phyloP scores from a whole-genome alignment of 108 stramenopile genomes.

The Discostella stelligeroides region DNA sequence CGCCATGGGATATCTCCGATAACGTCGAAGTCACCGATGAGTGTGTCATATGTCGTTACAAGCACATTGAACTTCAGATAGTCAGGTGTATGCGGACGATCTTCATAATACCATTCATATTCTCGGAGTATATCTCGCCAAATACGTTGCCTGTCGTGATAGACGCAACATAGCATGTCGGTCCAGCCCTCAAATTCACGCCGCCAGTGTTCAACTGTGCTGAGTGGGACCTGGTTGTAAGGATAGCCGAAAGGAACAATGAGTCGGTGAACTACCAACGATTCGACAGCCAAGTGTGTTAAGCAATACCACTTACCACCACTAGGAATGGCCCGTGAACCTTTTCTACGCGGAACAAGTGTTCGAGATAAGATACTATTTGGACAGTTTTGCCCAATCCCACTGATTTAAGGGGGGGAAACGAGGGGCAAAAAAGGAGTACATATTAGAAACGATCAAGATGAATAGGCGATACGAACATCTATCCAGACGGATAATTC shows the following conservation, averaged over 20 bases:
- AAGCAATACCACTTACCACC: slow-evolving; percentile 53
- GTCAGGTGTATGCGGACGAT: slow-evolving; percentile 95
- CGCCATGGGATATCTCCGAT: slow-evolving; percentile 90
- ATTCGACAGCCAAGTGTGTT: slow-evolving; percentile 48
- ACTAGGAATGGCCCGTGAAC: slow-evolving; percentile 93
- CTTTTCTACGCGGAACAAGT: slow-evolving; percentile 92
- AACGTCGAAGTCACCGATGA: slow-evolving; percentile 88
- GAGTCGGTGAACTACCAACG: slow-evolving; percentile 64
- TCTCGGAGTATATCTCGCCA: slow-evolving; percentile 97
- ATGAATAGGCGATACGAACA: no score
- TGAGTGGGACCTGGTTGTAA: slow-evolving; percentile 72
- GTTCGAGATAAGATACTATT: slow-evolving; percentile 94
- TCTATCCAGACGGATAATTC: no score
- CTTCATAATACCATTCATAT: slow-evolving; percentile 97
- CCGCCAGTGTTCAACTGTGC: slow-evolving; percentile 98
- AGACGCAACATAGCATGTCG: slow-evolving; percentile 94
- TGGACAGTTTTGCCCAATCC: slow-evolving; percentile 83
- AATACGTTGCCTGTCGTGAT: slow-evolving; percentile 93
- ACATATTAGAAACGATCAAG: no score
- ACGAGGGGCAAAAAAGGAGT: no score
- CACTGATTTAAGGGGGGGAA: no score
- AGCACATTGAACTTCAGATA: slow-evolving; percentile 95
- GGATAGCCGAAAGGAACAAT: not conserved
- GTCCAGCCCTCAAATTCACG: slow-evolving; percentile 98
- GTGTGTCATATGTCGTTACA: slow-evolving; percentile 93